These are phyloP conservation scores for Ogataea glucozyma DNA, from an alignment of 805 yeast species.

Conservation along the genomic window DNA sequence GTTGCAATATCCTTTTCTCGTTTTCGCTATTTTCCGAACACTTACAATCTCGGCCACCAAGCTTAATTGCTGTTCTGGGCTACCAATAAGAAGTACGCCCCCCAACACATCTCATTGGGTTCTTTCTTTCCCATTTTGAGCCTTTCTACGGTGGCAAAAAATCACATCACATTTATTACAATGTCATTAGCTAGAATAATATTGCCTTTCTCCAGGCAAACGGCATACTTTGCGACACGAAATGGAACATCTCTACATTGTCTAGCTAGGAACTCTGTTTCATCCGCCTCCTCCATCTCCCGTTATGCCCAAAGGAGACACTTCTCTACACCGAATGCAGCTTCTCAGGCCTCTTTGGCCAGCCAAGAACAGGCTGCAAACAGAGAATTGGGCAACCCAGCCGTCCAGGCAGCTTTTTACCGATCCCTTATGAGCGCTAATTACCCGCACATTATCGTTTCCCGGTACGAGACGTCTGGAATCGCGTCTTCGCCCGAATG, in stretches of 20 bases:
- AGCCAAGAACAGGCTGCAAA: conserved; percentile 86
- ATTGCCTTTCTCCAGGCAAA: conserved; percentile 3
- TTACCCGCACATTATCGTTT: conserved; percentile 95
- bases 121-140: neutral
- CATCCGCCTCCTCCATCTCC: too few relatives aligned
- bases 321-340: conserved; percentile 7
- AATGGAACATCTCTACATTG: neutral
- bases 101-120: too few relatives aligned
- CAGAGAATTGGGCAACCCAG: conserved; percentile 64
- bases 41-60: too few relatives aligned
- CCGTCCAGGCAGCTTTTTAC: conserved; percentile 82
- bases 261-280: neutral
- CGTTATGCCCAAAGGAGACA: neutral
- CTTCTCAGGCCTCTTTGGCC: conserved; percentile 44
- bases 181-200: conserved; percentile 5
- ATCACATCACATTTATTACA: neutral
- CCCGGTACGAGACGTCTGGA: conserved; percentile 92
- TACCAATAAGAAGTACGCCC: neutral
- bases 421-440: conserved; percentile 68
- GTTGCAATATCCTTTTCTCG: too few relatives aligned
- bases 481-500: conserved; percentile 82
- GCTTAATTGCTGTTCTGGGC: neutral
- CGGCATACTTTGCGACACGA: neutral
- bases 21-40: too few relatives aligned
- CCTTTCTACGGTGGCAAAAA: conserved; percentile 1